Evolutionary conservation across 1,284 basidiomycete species (phyloP).

Genomic region (Ganoderma meredithae): DNA sequence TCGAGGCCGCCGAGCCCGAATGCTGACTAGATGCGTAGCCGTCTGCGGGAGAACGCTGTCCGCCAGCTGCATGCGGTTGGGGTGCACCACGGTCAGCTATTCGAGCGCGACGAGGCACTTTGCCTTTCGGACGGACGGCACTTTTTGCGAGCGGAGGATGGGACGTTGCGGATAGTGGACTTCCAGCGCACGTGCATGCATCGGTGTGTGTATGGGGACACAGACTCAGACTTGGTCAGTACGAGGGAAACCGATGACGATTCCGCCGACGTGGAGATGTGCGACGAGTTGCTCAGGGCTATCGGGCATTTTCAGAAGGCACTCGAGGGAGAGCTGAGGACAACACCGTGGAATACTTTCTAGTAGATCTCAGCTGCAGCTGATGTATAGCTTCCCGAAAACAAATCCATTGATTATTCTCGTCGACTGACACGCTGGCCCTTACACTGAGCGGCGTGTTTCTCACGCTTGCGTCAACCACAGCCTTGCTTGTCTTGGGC

Average conservation of each 20-base stretch:
- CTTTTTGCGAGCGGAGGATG: conserved; percentile 39
- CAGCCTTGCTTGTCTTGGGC: neutral
- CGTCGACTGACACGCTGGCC: too few relatives aligned
- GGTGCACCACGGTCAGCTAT: conserved; percentile 45
- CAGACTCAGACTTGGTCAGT: neutral
- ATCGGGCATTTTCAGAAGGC: conserved; percentile 17
- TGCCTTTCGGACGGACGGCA: conserved; percentile 39
- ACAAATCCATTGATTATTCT: too few relatives aligned
- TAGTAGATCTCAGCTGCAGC: neutral
- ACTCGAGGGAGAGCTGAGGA: conserved; percentile 1
- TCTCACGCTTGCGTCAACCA: neutral
- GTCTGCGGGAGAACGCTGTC: conserved; percentile 41
- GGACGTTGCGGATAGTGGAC: conserved; percentile 46
- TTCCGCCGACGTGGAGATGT: neutral
- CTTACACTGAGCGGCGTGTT: too few relatives aligned
- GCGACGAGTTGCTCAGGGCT: conserved; percentile 18
- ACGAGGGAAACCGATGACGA: neutral
- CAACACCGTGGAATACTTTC: conserved; percentile 16
- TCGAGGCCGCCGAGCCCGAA: too few relatives aligned
- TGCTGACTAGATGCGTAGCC: conserved; percentile 37
- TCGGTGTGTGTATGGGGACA: conserved; percentile 10
- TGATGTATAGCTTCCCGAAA: neutral
- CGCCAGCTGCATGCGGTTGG: conserved; percentile 46
- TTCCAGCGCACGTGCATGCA: conserved; percentile 36
- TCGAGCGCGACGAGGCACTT: conserved; percentile 41